These are phyloP conservation scores for Allium sativum DNA, from an alignment of 106 monocot species.

Conservation along the genomic window DNA sequence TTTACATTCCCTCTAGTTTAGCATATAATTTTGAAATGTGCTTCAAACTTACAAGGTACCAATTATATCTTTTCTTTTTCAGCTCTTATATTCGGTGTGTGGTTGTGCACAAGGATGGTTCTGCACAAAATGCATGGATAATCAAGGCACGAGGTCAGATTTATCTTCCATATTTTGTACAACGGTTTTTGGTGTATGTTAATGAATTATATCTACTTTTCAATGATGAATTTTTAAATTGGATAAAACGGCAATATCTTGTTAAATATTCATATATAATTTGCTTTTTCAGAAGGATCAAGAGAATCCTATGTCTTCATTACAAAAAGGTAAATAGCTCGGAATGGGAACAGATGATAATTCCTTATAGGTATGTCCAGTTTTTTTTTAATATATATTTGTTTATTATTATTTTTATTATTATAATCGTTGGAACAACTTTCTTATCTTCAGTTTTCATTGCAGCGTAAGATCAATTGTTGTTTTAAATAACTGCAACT, in stretches of 20 bases:
- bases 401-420: neutral
- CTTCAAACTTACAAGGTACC: neutral
- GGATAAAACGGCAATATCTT: neutral
- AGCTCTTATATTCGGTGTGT: conserved; percentile 79
- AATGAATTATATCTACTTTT: too few species aligned
- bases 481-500: conserved; percentile 59
- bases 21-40: neutral
- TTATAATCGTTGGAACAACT: neutral
- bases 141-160: conserved; percentile 60
- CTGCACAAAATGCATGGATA: conserved; percentile 51
- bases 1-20: neutral
- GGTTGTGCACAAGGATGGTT: conserved; percentile 90
- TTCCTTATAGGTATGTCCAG: conserved; percentile 37
- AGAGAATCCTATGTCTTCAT: conserved; percentile 34
- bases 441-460: neutral
- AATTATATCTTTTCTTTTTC: neutral
- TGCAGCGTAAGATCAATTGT: conserved; percentile 60
- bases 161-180: neutral
- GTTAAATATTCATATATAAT: neutral
- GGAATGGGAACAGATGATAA: conserved; percentile 51
- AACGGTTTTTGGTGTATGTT: too few species aligned
- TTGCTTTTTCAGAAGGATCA: conserved; percentile 45
- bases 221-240: too few species aligned
- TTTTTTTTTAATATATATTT: too few species aligned
- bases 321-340: conserved; percentile 46